These are phyloP conservation scores for Cladophialophora immunda DNA, from an alignment of 2,329 filamentous ascomycete species.

Conservation along the genomic window DNA sequence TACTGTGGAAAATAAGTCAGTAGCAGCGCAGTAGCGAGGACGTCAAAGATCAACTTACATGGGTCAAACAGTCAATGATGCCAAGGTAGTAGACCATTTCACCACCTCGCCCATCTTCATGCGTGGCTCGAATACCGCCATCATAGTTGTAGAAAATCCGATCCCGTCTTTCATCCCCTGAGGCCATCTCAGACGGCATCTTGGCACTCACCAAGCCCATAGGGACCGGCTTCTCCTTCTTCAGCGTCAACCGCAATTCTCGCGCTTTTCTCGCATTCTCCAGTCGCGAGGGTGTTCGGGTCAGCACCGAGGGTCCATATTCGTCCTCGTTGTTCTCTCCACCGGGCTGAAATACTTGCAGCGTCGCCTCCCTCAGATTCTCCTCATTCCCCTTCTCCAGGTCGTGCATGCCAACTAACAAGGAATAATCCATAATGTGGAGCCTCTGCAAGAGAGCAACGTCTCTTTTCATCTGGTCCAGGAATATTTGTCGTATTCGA, in stretches of 20 bases:
- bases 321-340: constrained; percentile 72
- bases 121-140: constrained; percentile 90
- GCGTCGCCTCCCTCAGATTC: constrained; percentile 85
- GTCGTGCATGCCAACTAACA: constrained; percentile 94
- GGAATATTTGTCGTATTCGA: constrained; percentile 84
- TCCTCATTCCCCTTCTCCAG: constrained; percentile 91
- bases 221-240: constrained; percentile 90
- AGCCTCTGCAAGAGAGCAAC: constrained; percentile 85
- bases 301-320: constrained; percentile 65
- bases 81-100: constrained; percentile 98
- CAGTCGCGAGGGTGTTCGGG: constrained; percentile 90
- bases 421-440: constrained; percentile 98
- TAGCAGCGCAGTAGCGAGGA: constrained; percentile 5
- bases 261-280: constrained; percentile 91
- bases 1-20: constrained; percentile 66
- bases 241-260: constrained; percentile 90
- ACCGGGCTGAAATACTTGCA: constrained; percentile 93
- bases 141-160: constrained; percentile 94
- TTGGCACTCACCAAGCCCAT: constrained; percentile 82
- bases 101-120: constrained; percentile 83
- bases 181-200: constrained; percentile 87
- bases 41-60: constrained; percentile 68
- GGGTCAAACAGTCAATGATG: constrained; percentile 97
- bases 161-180: constrained; percentile 71
- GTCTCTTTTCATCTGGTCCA: constrained; percentile 87